A percentile compares a stretch with the other conserved stretches of the same genome.
Conservation (phyloP, 805 yeast species). For the Starmerella bombi region DNA sequence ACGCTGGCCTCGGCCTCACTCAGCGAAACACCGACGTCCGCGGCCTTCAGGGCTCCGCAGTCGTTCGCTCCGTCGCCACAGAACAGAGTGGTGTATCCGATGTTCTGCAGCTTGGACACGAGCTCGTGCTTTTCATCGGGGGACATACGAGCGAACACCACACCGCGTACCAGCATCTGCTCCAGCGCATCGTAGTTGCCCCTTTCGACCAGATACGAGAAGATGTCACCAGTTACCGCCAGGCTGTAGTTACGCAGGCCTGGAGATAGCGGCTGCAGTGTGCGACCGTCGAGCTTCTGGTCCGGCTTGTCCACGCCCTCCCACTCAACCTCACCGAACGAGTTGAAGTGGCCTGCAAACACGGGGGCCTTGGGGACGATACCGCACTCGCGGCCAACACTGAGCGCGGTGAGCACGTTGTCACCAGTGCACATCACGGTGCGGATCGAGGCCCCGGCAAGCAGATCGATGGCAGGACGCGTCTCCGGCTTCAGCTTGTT, state of each 20-base stretch:
- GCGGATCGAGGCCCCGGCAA: slow-evolving; percentile 58
- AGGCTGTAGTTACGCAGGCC: slow-evolving; percentile 27
- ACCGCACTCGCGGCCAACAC: slow-evolving; percentile 79
- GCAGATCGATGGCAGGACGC: slow-evolving; percentile 41
- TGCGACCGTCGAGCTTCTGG: slow-evolving; percentile 46
- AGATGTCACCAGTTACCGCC: slow-evolving; percentile 89
- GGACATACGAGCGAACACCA: slow-evolving; percentile 91
- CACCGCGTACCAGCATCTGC: slow-evolving; percentile 55
- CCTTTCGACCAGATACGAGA: slow-evolving; percentile 52
- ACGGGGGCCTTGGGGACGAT: slow-evolving; percentile 40
- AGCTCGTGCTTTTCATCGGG: slow-evolving; percentile 97
- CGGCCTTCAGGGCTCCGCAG: slow-evolving; percentile 96
- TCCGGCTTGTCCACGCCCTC: slow-evolving; percentile 34
- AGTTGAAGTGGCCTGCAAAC: slow-evolving; percentile 55
- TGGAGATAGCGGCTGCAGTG: slow-evolving; percentile 36
- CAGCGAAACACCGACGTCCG: slow-evolving; percentile 90
- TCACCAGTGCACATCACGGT: slow-evolving; percentile 98
- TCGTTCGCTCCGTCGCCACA: slow-evolving; percentile 99
- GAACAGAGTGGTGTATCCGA: slow-evolving; percentile 89
- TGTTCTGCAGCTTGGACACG: slow-evolving; percentile 67
- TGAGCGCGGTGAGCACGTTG: slow-evolving; percentile 82
- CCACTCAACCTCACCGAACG: slow-evolving; percentile 29
- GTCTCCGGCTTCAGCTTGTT: slow-evolving; percentile 72
- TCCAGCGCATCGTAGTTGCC: slow-evolving; percentile 35
- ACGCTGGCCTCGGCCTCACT: slow-evolving; percentile 98